Evolutionary conservation across 2,329 filamentous ascomycete genomes (phyloP), one percentile per base, ranked within the genome.

Genomic region (Fusarium chaquense): DNA sequence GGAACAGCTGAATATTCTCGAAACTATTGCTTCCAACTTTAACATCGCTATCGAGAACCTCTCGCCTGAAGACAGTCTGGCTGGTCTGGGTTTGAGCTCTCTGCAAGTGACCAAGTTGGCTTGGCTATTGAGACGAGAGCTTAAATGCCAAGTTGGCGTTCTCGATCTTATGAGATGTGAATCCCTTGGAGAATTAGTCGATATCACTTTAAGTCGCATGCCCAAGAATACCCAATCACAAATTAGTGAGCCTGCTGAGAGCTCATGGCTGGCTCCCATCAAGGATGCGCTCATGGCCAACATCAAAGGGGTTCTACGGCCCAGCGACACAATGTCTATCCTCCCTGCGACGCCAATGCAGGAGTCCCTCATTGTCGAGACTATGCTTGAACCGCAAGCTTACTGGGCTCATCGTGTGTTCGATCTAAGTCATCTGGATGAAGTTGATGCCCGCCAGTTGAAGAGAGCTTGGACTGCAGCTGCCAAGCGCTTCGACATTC

Each of bases 331-430:
- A 0, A n/a, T 9, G 2, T 41, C 26, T 2, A 43, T 68, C 9
- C n/a, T 68, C 0, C 65, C 65, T 1, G 65, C 65, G 0, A 68
- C 65, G 0, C 65, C 65, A 2, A 51, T 68, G 40, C 65, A 68
- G 3, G 65, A 68, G 24, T 68, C 65, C 0, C 54, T 68, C 4
- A 60, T 68, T 10, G 52, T 68, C 0, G 65, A 68, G 36, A 68
- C 65, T 2, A 68, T 68, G 59, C 44, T 68, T 0, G 65, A 69
- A 30, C 53, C 65, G 1, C 40, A 54, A 20, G 65, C 65, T 3
- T 68, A 69, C 18, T 68, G 65, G 65, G 53, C 65, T 1, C 65
- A 68, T 18, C 59, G 65, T 9, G 5, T 69, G 3, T 69, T 68
- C 8, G 59, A 68, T 1, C 12, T 68, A 2, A 49, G 35, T 32